These are phyloP conservation scores for Aspergillus sp. DNA, from an alignment of 2,329 filamentous ascomycete species.

Conservation along the genomic window DNA sequence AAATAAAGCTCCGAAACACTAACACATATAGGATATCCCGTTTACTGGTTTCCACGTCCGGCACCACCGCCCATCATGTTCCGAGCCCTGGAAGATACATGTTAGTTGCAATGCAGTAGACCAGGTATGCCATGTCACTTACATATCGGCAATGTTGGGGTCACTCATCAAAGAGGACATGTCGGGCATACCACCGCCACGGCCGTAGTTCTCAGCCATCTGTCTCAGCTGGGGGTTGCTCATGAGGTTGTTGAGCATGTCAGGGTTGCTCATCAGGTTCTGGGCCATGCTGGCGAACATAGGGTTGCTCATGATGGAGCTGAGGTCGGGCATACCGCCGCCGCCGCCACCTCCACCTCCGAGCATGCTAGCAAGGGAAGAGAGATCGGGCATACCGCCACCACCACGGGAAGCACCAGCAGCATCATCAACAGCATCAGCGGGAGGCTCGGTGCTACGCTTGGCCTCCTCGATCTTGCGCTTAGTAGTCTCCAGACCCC, in stretches of 20 bases:
- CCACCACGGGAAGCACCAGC: slow-evolving; percentile 46
- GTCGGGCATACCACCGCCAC: slow-evolving; percentile 85
- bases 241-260: slow-evolving; percentile 90
- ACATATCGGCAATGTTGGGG: slow-evolving; percentile 90
- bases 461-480: slow-evolving; percentile 80
- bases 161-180: slow-evolving; percentile 85
- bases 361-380: slow-evolving; percentile 70
- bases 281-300: slow-evolving; percentile 98
- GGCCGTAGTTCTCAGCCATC: slow-evolving; percentile 77
- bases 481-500: slow-evolving; percentile 92
- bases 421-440: slow-evolving; percentile 55
- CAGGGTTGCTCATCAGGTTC: slow-evolving; percentile 95
- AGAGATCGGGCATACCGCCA: slow-evolving; percentile 71
- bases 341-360: slow-evolving; percentile 60
- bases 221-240: slow-evolving; percentile 84
- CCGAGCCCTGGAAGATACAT: slow-evolving; percentile 53
- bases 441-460: slow-evolving; percentile 52
- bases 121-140: slow-evolving; percentile 49
- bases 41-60: slow-evolving; percentile 37
- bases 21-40: slow-evolving; percentile 5
- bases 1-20: slow-evolving; percentile 4
- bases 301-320: slow-evolving; percentile 90
- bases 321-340: slow-evolving; percentile 79
- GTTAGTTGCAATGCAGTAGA: slow-evolving; percentile 10
- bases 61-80: slow-evolving; percentile 66